phyloP scores from a whole-genome alignment of 148 eudicot genomes.

The Selenicereus undatus region DNA sequence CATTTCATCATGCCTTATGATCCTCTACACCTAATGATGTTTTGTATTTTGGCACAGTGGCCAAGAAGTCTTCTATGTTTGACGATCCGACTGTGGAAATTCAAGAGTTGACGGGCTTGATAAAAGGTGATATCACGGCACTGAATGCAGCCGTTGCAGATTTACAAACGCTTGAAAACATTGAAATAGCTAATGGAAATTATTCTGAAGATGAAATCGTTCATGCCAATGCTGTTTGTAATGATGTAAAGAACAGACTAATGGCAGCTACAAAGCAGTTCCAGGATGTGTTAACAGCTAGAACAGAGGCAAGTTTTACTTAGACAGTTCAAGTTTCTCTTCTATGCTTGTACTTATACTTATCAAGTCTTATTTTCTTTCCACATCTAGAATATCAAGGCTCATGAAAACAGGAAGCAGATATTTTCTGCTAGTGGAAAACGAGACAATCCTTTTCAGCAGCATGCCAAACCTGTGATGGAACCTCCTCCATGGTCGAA shows the following conservation, averaged over 20 bases:
- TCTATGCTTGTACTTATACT: background rate
- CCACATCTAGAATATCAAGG: conserved; percentile 61
- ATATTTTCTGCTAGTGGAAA: conserved; percentile 64
- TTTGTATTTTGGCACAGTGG: conserved; percentile 37
- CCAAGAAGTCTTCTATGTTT: conserved; percentile 76
- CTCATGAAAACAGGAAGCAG: conserved; percentile 74
- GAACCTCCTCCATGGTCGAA: conserved; percentile 88
- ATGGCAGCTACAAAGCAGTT: conserved; percentile 83
- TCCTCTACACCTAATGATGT: background rate
- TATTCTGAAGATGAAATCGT: conserved; percentile 60
- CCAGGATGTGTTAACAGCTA: conserved; percentile 74
- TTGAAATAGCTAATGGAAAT: conserved; percentile 54
- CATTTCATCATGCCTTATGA: background rate
- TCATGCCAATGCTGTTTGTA: conserved; percentile 72
- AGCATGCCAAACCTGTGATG: conserved; percentile 36
- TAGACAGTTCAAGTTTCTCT: background rate
- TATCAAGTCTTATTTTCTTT: background rate
- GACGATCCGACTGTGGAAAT: conserved; percentile 78
- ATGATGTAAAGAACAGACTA: conserved; percentile 76
- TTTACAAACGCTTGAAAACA: conserved; percentile 59
- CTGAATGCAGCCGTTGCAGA: conserved; percentile 76
- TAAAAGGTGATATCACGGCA: conserved; percentile 59
- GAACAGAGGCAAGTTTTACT: conserved; percentile 55
- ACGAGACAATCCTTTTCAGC: conserved; percentile 60
- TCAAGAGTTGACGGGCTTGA: conserved; percentile 61